Evolutionary conservation across 1,139 yeast genomes (phyloP), one percentile per base, ranked within the genome.

Genomic region (Suhomyces chickasaworum): DNA sequence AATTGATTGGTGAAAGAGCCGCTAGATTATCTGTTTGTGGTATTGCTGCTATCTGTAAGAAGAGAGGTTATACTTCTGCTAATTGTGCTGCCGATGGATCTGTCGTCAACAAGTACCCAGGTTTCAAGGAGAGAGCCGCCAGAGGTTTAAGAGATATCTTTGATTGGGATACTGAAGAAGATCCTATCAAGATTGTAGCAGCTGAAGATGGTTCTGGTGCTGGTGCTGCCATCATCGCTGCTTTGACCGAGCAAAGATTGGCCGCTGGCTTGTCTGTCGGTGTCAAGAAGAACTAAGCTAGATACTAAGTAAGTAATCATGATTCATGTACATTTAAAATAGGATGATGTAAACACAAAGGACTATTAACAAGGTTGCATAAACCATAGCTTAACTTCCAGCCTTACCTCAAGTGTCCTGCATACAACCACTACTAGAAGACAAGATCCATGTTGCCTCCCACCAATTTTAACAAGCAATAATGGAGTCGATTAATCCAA

Each of bases 131-230:
- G 63, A 83, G 96, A 65, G 96, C 96, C 35, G 95, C 95, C 44
- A 78, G 80, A 64, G 97, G 89, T 48, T 80, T 93, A 64, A 84
- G 86, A 68, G 98, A 90, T 64, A 88, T 93, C 57, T 89, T 90
- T 65, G 93, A 78, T 56, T 91, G 97, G 97, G 75, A 77, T 35
- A 57, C 65, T 44, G 68, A 70, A 45, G 82, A 84, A 54, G 88
- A 87, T 64, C 97, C 97, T 54, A 82, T 93, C 62, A 69, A 75
- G 53, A 80, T 91, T 59, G 88, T 87, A 36, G 86, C 91, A 47
- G 98, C 99, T 53, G 97, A 91, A 71, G 99, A 93, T 73, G 99
- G 99, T 58, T 85, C 95, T 45, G 99, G 98, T 71, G 98, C 88
- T 37, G 98, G 98, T 62, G 98, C 98, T 46, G 99, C 98, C 42